Evolutionary conservation across 345 rosid genomes (phyloP).

Genomic region (Lepidium africanum): DNA sequence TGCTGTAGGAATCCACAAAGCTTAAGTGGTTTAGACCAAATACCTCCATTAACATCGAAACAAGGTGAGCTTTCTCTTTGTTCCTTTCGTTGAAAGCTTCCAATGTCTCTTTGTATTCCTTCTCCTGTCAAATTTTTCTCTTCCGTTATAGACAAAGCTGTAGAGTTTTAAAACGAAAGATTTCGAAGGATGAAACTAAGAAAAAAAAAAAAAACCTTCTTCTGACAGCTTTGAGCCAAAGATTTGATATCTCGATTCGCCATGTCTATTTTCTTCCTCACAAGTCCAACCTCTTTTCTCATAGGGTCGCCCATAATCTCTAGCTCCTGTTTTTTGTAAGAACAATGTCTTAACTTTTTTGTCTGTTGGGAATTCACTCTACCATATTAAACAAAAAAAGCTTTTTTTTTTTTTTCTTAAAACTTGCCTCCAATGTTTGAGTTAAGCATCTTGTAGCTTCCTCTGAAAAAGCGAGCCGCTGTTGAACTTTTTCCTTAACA

Average conservation of each 20-base stretch:
- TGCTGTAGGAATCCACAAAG: neutral
- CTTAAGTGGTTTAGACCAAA: neutral
- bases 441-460: constrained; percentile 67
- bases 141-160: neutral
- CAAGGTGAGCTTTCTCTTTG: constrained; percentile 49
- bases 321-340: constrained; percentile 45
- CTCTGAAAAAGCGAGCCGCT: constrained; percentile 59
- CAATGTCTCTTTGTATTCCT: constrained; percentile 47
- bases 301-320: constrained; percentile 65
- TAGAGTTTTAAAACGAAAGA: neutral
- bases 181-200: neutral
- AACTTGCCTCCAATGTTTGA: constrained; percentile 64
- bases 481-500: constrained; percentile 62
- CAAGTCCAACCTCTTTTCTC: constrained; percentile 67
- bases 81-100: constrained; percentile 77
- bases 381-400: neutral
- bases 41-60: constrained; percentile 31
- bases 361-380: neutral
- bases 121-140: constrained; percentile 43
- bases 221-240: constrained; percentile 68
- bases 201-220: constrained; percentile 39
- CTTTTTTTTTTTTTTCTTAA: neutral
- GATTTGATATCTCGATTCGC: constrained; percentile 59
- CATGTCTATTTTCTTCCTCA: constrained; percentile 61
- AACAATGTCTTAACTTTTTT: neutral